Evolutionary conservation across 148 eudicot species (phyloP).

Genomic region (Agrostemma githago): DNA sequence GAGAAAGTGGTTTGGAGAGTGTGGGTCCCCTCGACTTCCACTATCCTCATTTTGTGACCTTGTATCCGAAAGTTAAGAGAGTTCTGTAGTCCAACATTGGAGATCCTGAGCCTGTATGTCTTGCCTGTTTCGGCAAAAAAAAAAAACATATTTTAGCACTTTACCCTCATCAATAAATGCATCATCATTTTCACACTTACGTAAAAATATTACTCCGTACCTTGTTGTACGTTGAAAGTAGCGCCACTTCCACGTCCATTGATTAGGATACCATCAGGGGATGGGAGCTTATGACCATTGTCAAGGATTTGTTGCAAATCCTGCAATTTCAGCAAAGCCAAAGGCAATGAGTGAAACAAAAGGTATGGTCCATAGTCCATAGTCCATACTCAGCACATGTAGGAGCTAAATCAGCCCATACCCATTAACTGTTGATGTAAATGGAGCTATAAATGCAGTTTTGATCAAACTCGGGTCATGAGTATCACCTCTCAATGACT

Average conservation of each 20-base stretch:
- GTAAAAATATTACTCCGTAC: slow-evolving; percentile 23
- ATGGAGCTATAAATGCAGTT: background rate
- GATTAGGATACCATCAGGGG: slow-evolving; percentile 84
- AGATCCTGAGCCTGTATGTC: slow-evolving; percentile 86
- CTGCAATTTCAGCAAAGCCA: slow-evolving; percentile 26
- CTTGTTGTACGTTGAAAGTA: slow-evolving; percentile 73
- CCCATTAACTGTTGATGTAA: background rate
- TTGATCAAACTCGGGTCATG: background rate
- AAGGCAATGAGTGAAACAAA: background rate
- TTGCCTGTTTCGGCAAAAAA: slow-evolving; percentile 46
- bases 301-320: slow-evolving; percentile 56
- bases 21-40: slow-evolving; percentile 98
- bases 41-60: slow-evolving; percentile 72
- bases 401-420: background rate
- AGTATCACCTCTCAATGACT: background rate
- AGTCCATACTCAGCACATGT: background rate
- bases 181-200: background rate
- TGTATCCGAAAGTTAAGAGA: slow-evolving; percentile 93
- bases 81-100: slow-evolving; percentile 81
- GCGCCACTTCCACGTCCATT: slow-evolving; percentile 81
- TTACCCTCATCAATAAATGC: background rate
- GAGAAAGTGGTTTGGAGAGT: slow-evolving; percentile 74
- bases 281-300: slow-evolving; percentile 62
- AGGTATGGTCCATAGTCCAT: slow-evolving; percentile 1
- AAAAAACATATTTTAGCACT: slow-evolving; percentile 1